Percentiles rank a stretch among this genome's conserved stretches.
Evolutionary conservation across 2,329 filamentous ascomycete genomes (phyloP).

Genomic region (Alternaria conjuncta): DNA sequence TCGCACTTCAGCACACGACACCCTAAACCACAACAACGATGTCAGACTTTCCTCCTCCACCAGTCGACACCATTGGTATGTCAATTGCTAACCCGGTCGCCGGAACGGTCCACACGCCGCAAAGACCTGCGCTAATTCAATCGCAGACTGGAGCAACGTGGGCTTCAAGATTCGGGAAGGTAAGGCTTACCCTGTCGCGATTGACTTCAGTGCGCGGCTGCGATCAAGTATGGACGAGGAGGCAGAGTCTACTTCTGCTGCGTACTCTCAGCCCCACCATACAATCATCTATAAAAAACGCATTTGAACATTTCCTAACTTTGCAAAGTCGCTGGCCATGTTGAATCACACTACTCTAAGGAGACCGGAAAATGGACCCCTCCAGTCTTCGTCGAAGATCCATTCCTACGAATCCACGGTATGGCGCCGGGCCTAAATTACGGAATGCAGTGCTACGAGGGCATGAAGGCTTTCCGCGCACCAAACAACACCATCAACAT

Average conservation of each 20-base stretch:
- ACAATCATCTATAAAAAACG: neutral
- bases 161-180: slow-evolving; percentile 93
- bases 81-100: slow-evolving; percentile 6
- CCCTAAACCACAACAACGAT: slow-evolving; percentile 23
- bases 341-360: slow-evolving; percentile 83
- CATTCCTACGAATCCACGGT: slow-evolving; percentile 87
- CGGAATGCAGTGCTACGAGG: slow-evolving; percentile 94
- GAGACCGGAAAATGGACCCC: slow-evolving; percentile 77
- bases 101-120: neutral
- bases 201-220: neutral
- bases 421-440: slow-evolving; percentile 97
- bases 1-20: slow-evolving; percentile 9
- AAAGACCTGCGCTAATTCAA: slow-evolving; percentile 13
- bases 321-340: slow-evolving; percentile 82
- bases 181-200: slow-evolving; percentile 46
- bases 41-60: slow-evolving; percentile 68
- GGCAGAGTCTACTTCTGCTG: neutral
- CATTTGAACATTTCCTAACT: slow-evolving; percentile 7
- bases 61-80: slow-evolving; percentile 75
- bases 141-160: slow-evolving; percentile 83
- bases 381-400: slow-evolving; percentile 80
- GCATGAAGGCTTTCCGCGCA: slow-evolving; percentile 92
- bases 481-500: slow-evolving; percentile 77
- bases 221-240: neutral
- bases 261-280: neutral